Evolutionary conservation across 441 rosid species (phyloP).

Genomic region (Brassica balearica): DNA sequence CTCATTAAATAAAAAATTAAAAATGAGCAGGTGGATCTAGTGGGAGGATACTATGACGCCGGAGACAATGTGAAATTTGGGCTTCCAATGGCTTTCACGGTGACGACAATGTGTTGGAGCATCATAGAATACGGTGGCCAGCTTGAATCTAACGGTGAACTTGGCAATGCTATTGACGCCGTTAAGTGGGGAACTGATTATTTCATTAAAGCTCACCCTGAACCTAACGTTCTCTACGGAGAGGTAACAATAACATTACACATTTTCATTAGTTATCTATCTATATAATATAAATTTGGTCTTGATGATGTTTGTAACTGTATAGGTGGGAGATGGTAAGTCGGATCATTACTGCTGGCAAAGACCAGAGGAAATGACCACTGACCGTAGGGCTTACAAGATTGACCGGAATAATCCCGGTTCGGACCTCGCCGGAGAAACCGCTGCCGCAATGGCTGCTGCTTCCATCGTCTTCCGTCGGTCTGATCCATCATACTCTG

Average conservation of each 20-base stretch:
- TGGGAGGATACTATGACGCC: conserved; percentile 60
- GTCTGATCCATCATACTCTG: conserved; percentile 48
- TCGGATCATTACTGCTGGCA: conserved; percentile 58
- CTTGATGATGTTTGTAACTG: conserved; percentile 3
- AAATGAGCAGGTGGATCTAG: conserved; percentile 50
- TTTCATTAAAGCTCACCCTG: conserved; percentile 54
- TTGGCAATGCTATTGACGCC: conserved; percentile 49
- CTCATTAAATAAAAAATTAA: neutral
- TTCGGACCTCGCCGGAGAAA: conserved; percentile 59
- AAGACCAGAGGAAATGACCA: conserved; percentile 62
- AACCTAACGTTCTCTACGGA: conserved; percentile 51
- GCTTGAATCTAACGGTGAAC: conserved; percentile 47
- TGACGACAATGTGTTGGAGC: conserved; percentile 58
- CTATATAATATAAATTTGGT: neutral
- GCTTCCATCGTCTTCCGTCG: conserved; percentile 52
- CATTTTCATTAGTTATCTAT: neutral
- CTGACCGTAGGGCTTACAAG: conserved; percentile 46
- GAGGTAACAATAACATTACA: conserved; percentile 38
- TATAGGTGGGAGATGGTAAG: conserved; percentile 58
- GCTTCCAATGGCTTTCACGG: conserved; percentile 59
- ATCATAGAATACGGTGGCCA: conserved; percentile 51
- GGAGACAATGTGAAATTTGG: conserved; percentile 60
- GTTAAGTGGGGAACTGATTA: conserved; percentile 59
- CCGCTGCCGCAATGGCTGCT: conserved; percentile 56
- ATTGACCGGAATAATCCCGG: conserved; percentile 52